Percentiles rank a stretch among this genome's conserved stretches.
Evolutionary conservation across 805 yeast genomes (phyloP).

Genomic region (Ogataea polymorpha): DNA sequence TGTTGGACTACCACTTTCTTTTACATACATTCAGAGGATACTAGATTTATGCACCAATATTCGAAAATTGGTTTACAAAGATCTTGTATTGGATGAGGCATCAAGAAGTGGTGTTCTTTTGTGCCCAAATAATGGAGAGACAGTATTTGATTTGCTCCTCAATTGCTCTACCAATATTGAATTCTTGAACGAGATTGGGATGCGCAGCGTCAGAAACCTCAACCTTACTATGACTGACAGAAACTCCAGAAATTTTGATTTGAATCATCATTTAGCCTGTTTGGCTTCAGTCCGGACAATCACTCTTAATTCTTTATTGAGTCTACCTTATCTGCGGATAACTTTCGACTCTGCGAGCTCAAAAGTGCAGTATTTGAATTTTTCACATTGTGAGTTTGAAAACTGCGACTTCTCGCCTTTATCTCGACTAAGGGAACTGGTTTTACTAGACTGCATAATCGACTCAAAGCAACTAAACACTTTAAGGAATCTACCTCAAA

Average conservation of each 20-base stretch:
- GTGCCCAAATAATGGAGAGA: too few species aligned
- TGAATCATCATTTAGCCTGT: too few species aligned
- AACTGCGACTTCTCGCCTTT: constrained; percentile 15
- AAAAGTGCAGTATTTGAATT: constrained; percentile 11
- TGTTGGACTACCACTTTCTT: neutral
- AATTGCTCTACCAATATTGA: too few species aligned
- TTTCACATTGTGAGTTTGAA: constrained; percentile 13
- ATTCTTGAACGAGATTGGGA: too few species aligned
- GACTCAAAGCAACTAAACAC: constrained; percentile 10
- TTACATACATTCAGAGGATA: neutral
- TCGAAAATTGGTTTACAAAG: neutral
- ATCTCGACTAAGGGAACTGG: constrained; percentile 12
- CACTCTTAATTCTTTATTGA: too few species aligned
- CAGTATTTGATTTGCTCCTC: too few species aligned
- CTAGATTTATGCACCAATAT: neutral
- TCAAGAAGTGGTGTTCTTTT: neutral
- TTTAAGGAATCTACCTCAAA: constrained; percentile 2
- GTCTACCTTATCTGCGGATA: too few species aligned
- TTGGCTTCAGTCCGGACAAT: too few species aligned
- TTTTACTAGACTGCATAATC: constrained; percentile 20
- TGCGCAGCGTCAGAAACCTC: too few species aligned
- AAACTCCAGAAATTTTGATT: too few species aligned
- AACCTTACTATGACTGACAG: too few species aligned
- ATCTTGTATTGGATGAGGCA: neutral
- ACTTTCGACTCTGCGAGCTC: too few species aligned